Conservation (phyloP, 1,284 basidiomycete species). For the Trametes sp. region DNA sequence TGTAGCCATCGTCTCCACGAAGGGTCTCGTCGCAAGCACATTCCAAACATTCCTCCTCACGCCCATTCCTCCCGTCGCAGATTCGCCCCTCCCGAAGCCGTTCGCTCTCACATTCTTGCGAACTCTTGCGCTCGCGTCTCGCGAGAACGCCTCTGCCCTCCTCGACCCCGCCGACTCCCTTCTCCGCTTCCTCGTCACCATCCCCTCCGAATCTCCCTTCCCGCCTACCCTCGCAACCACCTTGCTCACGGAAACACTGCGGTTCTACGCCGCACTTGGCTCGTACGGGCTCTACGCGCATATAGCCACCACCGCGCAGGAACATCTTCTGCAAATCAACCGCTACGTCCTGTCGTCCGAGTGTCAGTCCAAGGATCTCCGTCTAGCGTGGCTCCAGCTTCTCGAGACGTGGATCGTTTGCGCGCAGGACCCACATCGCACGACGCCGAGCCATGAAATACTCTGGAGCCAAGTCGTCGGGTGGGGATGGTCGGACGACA, state of each 20-base stretch:
- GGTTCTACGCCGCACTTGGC: slow-evolving; percentile 71
- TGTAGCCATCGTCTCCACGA: slow-evolving; percentile 57
- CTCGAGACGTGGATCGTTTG: slow-evolving; percentile 82
- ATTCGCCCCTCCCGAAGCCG: slow-evolving; percentile 52
- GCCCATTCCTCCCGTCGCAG: slow-evolving; percentile 49
- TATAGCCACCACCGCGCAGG: slow-evolving; percentile 68
- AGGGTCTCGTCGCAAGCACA: slow-evolving; percentile 61
- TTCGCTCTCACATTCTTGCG: slow-evolving; percentile 66
- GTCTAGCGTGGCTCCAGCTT: slow-evolving; percentile 59
- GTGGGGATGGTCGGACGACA: slow-evolving; percentile 77
- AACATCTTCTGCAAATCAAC: slow-evolving; percentile 56
- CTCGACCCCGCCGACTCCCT: slow-evolving; percentile 68
- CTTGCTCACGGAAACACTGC: slow-evolving; percentile 68
- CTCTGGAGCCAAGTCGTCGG: slow-evolving; percentile 87
- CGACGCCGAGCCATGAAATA: slow-evolving; percentile 87
- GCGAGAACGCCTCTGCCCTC: slow-evolving; percentile 69
- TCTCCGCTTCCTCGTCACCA: slow-evolving; percentile 76
- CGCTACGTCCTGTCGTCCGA: slow-evolving; percentile 51
- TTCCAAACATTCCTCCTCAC: slow-evolving; percentile 65
- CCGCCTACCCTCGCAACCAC: slow-evolving; percentile 50
- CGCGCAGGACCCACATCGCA: slow-evolving; percentile 88
- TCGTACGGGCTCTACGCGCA: slow-evolving; percentile 81
- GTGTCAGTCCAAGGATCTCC: slow-evolving; percentile 47
- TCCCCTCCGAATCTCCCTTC: slow-evolving; percentile 61
- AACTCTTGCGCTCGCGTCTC: slow-evolving; percentile 69